Conservation (phyloP, 2,329 filamentous ascomycete species). For the Venturia asperata region DNA sequence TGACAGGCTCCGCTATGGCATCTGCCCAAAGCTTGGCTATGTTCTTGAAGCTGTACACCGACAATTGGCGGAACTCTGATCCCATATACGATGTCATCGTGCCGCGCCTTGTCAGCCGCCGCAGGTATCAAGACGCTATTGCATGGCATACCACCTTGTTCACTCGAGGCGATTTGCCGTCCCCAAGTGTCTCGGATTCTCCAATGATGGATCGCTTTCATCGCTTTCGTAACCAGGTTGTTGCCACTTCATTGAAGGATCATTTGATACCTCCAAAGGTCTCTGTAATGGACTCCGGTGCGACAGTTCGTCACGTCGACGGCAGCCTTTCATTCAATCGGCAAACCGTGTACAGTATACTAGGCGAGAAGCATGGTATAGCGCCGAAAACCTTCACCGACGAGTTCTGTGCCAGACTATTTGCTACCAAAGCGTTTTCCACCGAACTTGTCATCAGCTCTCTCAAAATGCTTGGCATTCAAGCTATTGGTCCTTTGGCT, state of each 20-base stretch:
- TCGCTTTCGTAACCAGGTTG: not conserved
- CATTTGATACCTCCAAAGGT: not conserved
- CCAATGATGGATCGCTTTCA: not conserved
- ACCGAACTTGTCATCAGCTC: constrained; percentile 65
- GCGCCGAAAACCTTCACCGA: constrained; percentile 52
- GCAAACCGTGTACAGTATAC: constrained; percentile 29
- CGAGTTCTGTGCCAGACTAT: constrained; percentile 67
- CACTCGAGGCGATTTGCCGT: constrained; percentile 8
- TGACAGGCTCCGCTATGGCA: constrained; percentile 24
- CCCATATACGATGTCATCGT: constrained; percentile 38
- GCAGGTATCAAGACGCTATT: constrained; percentile 26
- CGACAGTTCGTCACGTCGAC: not conserved
- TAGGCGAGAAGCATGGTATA: constrained; percentile 37
- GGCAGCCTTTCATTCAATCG: constrained; percentile 4
- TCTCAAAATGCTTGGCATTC: constrained; percentile 62
- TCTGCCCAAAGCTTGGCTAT: constrained; percentile 24
- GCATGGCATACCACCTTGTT: constrained; percentile 33
- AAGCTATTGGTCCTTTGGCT: constrained; percentile 65
- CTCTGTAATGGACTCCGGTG: not conserved
- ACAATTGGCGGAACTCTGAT: constrained; percentile 20
- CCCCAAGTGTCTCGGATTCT: not conserved
- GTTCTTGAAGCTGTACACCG: constrained; percentile 34
- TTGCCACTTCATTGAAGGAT: not conserved
- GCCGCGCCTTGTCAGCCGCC: constrained; percentile 27
- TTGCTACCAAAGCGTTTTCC: constrained; percentile 68